Conservation (phyloP, 108 stramenopile species). For the Epithemia pelagica region DNA sequence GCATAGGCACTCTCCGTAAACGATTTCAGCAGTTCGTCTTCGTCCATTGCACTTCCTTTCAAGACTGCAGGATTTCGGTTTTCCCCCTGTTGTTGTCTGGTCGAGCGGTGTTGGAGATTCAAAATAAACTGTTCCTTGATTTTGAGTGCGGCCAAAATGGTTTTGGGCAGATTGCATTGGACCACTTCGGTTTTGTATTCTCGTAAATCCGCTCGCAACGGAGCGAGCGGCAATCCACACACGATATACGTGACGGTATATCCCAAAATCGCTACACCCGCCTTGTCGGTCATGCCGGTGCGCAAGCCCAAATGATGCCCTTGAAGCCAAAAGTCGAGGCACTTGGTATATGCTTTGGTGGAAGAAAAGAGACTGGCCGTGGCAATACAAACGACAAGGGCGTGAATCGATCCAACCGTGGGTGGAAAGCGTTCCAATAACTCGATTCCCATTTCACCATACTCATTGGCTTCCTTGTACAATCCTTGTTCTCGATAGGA, state of each 20-base stretch:
- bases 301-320: slow-evolving; percentile 13
- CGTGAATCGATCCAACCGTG: slow-evolving; percentile 13
- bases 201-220: slow-evolving; percentile 19
- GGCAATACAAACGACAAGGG: neutral
- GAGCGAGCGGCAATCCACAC: slow-evolving; percentile 24
- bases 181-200: slow-evolving; percentile 12
- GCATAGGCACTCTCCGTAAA: slow-evolving; percentile 11
- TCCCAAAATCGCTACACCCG: slow-evolving; percentile 8
- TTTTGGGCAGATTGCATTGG: slow-evolving; percentile 16
- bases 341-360: slow-evolving; percentile 15
- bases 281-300: slow-evolving; percentile 12
- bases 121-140: slow-evolving; percentile 20
- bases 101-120: slow-evolving; percentile 21
- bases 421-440: slow-evolving; percentile 2
- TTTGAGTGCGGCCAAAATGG: slow-evolving; percentile 8
- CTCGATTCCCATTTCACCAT: neutral
- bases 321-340: slow-evolving; percentile 23
- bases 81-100: too few relatives aligned
- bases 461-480: neutral
- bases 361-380: neutral
- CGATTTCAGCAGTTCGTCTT: slow-evolving; percentile 8
- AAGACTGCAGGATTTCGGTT: neutral
- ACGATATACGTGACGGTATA: slow-evolving; percentile 18
- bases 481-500: neutral
- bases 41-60: slow-evolving; percentile 2